Conservation (phyloP, 2,329 filamentous ascomycete species). For the Exophiala sideris region DNA sequence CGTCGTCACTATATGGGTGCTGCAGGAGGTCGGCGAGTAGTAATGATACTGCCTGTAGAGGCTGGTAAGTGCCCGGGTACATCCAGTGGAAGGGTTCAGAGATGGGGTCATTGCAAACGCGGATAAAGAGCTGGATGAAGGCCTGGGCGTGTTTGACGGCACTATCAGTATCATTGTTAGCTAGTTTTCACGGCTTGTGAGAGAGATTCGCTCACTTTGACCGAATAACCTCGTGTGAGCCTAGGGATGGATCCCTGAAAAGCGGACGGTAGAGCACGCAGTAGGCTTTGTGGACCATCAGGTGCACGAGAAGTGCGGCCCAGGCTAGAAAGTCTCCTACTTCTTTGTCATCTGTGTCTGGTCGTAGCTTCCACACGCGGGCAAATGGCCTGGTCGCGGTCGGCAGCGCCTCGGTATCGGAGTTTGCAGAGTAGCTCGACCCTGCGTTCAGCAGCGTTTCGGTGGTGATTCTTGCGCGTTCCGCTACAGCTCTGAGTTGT, state of each 20-base stretch:
- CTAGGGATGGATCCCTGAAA: slow-evolving; percentile 14
- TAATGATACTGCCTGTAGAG: slow-evolving; percentile 24
- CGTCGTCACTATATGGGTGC: slow-evolving; percentile 24
- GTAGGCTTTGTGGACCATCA: slow-evolving; percentile 29
- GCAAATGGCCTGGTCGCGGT: slow-evolving; percentile 2
- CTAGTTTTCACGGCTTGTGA: not conserved
- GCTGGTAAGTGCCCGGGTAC: slow-evolving; percentile 29
- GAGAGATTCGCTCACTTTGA: slow-evolving; percentile 9
- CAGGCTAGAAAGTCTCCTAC: slow-evolving; percentile 19
- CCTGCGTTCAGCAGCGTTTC: slow-evolving; percentile 8
- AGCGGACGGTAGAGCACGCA: slow-evolving; percentile 27
- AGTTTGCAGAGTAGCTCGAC: not conserved
- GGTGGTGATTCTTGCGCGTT: not conserved
- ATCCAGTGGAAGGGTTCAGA: slow-evolving; percentile 28
- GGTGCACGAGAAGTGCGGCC: slow-evolving; percentile 20
- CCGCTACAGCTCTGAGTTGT: slow-evolving; percentile 10
- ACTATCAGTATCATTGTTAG: slow-evolving; percentile 9
- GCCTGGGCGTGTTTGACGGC: slow-evolving; percentile 28
- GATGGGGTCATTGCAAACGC: slow-evolving; percentile 23
- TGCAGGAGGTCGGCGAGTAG: slow-evolving; percentile 27
- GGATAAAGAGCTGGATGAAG: slow-evolving; percentile 27
- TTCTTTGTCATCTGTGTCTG: slow-evolving; percentile 15
- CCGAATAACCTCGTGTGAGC: slow-evolving; percentile 9
- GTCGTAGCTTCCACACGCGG: slow-evolving; percentile 18
- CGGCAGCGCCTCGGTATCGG: not conserved